Evolutionary conservation across 257 asterid genomes (phyloP), one percentile per base, ranked within the genome.

Genomic region (Scutellaria barbata): DNA sequence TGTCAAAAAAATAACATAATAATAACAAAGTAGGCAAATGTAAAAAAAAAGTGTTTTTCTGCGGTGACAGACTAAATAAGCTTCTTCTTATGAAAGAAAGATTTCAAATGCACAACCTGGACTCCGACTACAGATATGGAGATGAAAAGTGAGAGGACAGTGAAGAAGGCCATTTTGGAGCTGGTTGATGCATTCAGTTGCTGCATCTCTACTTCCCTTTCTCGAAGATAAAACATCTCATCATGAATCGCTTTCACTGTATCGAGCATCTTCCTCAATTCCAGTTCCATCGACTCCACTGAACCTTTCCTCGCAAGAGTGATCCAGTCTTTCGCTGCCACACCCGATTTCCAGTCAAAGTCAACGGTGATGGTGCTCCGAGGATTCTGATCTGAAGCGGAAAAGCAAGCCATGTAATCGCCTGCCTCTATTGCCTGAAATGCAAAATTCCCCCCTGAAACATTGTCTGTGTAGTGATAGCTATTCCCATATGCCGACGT

Each of bases 281-380:
- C 98, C 10, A 82, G 4, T 74, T 89, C 96, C 98, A 92, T 92
- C 4, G 82, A 62, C 96, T 87, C 90, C 59, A 92, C 68, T 20
- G 97, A 84, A 69, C 97, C 96, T 78, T 92, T 92, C 87, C 88
- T 92, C 57, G 96, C 97, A 72, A 92, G 87, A 63, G 55, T 82
- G 22, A 82, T 64, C 97, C 96, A 92, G 61, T 92, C 98, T 83
- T 87, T 90, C 47, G 98, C 89, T 35, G 95, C 92, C 13, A 92
- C 81, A 56, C 98, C 98, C 20, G 95, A 84, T 72, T 85, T 92
- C 98, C 98, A 92, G 52, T 87, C 96, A 35, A 92, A 90, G 75
- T 92, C 97, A 7, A 90, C 18, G 7, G 90, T 90, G 55, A 92
- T n/a, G 3, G 85, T 68, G 14, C 71, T 75, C 5, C 89, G 55